Evolutionary conservation across 768 basidiomycete species (phyloP), one percentile per base, ranked within the genome.

Genomic region (Favolaschia claudopus): DNA sequence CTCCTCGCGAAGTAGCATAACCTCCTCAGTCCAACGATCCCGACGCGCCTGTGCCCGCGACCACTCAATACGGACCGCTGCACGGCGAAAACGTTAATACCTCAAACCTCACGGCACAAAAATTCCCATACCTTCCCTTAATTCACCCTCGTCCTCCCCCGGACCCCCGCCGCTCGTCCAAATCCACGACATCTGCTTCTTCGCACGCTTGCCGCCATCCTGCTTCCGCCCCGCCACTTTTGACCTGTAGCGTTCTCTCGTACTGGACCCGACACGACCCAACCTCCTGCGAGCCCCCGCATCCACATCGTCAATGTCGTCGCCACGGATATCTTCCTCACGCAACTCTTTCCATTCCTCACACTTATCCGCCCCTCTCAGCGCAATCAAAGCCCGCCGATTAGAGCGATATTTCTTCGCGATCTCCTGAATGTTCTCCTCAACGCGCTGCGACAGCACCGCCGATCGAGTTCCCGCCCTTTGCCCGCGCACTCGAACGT

Each of bases 161-260:
- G 55, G 55, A 1, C 55, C 55, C 0, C 46, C 55, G 3, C 55
- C 29, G 3, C 4, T 33, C 19, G 39, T 58, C 62, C 58, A 59
- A 7, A 63, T 59, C 62, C 62, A 63, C n/a, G 52, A 59, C 13
- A 63, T 39, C 8, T n/a, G 7, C 14, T 46, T 42, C 31, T 4
- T 52, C 19, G 28, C 22, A 50, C 40, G 40, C 20, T 5, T 13
- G 14, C 36, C 24, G 49, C 19, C 9, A 15, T 12, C 37, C 14
- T 33, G 27, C 17, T 28, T 9, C 20, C 24, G 5, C 15, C 32
- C 25, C 9, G 15, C 14, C 5, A 14, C 3, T 22, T 32, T 22
- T 32, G 38, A 3, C n/a, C n/a, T n/a, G n/a, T n/a, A n/a, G n/a
- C n/a, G n/a, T n/a, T n/a, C n/a, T n/a, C n/a, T n/a, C n/a, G n/a